These are phyloP conservation scores for Ophiostoma pallidulum DNA, from an alignment of 2,329 filamentous ascomycete genomes.

Conservation along the genomic window DNA sequence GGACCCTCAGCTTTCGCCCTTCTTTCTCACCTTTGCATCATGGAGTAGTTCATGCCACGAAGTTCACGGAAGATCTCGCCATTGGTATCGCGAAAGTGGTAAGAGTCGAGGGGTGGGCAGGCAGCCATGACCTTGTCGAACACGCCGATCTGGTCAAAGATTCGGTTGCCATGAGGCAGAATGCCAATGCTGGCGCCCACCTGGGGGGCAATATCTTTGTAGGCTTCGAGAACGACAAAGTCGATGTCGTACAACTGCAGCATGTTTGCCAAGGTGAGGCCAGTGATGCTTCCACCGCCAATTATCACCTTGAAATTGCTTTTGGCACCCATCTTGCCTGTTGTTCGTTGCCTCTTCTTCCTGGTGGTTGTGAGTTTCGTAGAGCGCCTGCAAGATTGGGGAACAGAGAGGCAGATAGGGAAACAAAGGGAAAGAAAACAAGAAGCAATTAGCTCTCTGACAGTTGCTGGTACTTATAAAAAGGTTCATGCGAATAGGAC, in stretches of 20 bases:
- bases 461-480: no score
- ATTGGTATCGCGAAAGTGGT: constrained; percentile 7
- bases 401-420: no score
- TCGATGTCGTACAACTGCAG: constrained; percentile 37
- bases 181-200: constrained; percentile 40
- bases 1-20: background rate
- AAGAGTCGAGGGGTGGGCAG: constrained; percentile 11
- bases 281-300: constrained; percentile 39
- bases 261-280: constrained; percentile 35
- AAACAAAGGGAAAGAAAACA: no score
- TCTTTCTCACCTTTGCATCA: constrained; percentile 2
- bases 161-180: constrained; percentile 30
- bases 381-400: no score
- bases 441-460: no score
- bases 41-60: constrained; percentile 16
- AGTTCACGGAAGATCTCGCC: constrained; percentile 16
- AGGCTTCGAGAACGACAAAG: constrained; percentile 38
- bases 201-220: constrained; percentile 32
- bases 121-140: constrained; percentile 21
- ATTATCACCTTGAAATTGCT: constrained; percentile 33
- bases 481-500: no score
- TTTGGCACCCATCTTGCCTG: constrained; percentile 1
- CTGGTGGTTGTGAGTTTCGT: no score
- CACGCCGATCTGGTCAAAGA: constrained; percentile 42
- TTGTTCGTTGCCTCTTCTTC: background rate